A percentile compares a stretch with the other conserved stretches of the same genome.
phyloP scores from a whole-genome alignment of 148 eudicot genomes.

The Persicaria maculosa region DNA sequence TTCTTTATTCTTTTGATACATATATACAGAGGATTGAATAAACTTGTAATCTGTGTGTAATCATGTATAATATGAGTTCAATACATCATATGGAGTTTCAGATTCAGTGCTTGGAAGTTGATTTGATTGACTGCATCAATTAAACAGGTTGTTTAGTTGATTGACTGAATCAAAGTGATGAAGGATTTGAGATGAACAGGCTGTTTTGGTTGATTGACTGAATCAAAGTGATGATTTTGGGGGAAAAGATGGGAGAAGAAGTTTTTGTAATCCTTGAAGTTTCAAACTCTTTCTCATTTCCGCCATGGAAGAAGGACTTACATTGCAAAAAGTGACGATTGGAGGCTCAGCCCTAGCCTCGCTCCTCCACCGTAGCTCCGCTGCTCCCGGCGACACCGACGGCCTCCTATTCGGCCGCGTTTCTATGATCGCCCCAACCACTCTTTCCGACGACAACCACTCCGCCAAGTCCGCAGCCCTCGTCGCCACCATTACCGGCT shows the following conservation, averaged over 20 bases:
- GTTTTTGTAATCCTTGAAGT: no score
- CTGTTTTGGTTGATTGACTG: no score
- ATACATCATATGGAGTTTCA: not conserved
- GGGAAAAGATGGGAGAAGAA: no score
- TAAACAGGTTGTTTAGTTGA: no score
- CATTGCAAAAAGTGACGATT: conserved; percentile 45
- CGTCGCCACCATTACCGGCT: conserved; percentile 39
- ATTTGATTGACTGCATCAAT: conserved; percentile 2
- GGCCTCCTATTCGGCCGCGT: conserved; percentile 76
- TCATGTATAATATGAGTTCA: not conserved
- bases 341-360: conserved; percentile 73
- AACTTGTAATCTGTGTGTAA: not conserved
- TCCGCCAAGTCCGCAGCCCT: conserved; percentile 20
- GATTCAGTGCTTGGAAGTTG: not conserved
- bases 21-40: not conserved
- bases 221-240: no score
- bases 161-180: not conserved
- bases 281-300: not conserved
- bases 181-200: not conserved
- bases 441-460: conserved; percentile 25
- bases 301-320: conserved; percentile 20
- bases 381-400: conserved; percentile 42
- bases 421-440: conserved; percentile 32
- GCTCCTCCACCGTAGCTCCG: conserved; percentile 49
- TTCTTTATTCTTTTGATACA: conserved; percentile 1